These are phyloP conservation scores for Cladorrhinum sp. DNA, from an alignment of 2,329 filamentous ascomycete genomes.

Conservation along the genomic window DNA sequence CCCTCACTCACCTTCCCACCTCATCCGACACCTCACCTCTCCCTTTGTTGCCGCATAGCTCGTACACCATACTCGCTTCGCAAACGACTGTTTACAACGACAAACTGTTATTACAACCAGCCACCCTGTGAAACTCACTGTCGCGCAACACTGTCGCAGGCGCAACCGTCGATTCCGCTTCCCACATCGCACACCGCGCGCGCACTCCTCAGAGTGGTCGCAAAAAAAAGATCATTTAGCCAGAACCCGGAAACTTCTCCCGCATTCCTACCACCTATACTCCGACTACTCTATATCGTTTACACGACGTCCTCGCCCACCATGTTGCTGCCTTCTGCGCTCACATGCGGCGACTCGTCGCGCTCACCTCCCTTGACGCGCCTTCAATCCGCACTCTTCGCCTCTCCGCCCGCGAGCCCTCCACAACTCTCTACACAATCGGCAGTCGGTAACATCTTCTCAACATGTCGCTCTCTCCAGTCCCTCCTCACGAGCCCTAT, in stretches of 20 bases:
- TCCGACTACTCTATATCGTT: not conserved
- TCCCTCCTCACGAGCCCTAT: constrained; percentile 49
- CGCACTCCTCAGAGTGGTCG: constrained; percentile 20
- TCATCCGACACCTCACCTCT: not conserved
- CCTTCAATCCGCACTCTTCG: constrained; percentile 49
- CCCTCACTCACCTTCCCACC: not conserved
- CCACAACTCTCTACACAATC: constrained; percentile 45
- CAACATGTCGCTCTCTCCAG: constrained; percentile 59
- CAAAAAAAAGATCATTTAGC: constrained; percentile 19
- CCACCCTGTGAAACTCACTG: not conserved
- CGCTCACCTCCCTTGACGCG: constrained; percentile 42
- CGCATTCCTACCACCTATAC: constrained; percentile 1
- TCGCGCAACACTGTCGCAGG: constrained; percentile 1
- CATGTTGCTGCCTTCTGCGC: constrained; percentile 59
- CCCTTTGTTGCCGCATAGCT: not conserved
- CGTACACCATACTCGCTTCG: not conserved
- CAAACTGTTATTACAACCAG: not conserved
- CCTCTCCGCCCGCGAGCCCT: constrained; percentile 58
- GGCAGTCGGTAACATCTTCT: constrained; percentile 54
- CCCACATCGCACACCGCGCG: constrained; percentile 12
- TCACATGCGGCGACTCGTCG: constrained; percentile 58
- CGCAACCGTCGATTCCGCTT: constrained; percentile 1
- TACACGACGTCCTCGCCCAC: constrained; percentile 18
- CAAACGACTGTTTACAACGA: not conserved
- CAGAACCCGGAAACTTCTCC: not conserved